A percentile compares a stretch with the other conserved stretches of the same genome.
Conservation (phyloP, 805 yeast species). For the Yamadazyma insecticola region DNA sequence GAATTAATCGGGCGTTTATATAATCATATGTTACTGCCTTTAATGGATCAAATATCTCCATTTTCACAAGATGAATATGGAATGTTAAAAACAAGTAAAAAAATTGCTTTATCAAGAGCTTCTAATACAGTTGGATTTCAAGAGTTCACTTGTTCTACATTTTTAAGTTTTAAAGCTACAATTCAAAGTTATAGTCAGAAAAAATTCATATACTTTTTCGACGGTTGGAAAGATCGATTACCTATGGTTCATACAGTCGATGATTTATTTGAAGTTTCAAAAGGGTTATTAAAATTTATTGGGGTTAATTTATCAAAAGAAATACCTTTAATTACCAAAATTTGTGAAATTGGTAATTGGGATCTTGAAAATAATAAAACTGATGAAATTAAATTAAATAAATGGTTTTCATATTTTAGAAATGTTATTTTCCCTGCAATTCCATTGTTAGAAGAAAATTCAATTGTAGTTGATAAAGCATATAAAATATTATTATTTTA, state of each 20-base stretch:
- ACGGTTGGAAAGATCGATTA: slow-evolving; percentile 44
- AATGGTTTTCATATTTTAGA: slow-evolving; percentile 60
- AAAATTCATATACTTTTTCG: slow-evolving; percentile 37
- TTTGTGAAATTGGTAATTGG: slow-evolving; percentile 55
- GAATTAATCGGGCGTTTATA: slow-evolving; percentile 46
- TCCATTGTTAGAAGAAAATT: slow-evolving; percentile 48
- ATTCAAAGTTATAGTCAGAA: slow-evolving; percentile 19
- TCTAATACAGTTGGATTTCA: slow-evolving; percentile 25
- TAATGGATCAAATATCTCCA: slow-evolving; percentile 23
- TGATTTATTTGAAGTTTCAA: slow-evolving; percentile 45
- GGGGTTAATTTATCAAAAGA: slow-evolving; percentile 53
- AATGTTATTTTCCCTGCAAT: slow-evolving; percentile 64
- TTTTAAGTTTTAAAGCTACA: slow-evolving; percentile 29
- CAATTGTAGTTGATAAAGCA: slow-evolving; percentile 57
- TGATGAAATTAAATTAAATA: slow-evolving; percentile 7
- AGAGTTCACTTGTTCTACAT: slow-evolving; percentile 12
- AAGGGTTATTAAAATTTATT: slow-evolving; percentile 46
- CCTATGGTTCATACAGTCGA: slow-evolving; percentile 33
- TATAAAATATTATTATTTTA: slow-evolving; percentile 50
- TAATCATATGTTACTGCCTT: slow-evolving; percentile 45
- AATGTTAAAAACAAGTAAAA: slow-evolving; percentile 18
- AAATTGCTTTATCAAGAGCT: slow-evolving; percentile 20
- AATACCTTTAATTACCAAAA: slow-evolving; percentile 45
- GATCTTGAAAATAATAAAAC: slow-evolving; percentile 23
- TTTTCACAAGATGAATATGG: slow-evolving; percentile 14